phyloP scores from a whole-genome alignment of 768 basidiomycete species.

The Leucosporidium yakuticum region DNA sequence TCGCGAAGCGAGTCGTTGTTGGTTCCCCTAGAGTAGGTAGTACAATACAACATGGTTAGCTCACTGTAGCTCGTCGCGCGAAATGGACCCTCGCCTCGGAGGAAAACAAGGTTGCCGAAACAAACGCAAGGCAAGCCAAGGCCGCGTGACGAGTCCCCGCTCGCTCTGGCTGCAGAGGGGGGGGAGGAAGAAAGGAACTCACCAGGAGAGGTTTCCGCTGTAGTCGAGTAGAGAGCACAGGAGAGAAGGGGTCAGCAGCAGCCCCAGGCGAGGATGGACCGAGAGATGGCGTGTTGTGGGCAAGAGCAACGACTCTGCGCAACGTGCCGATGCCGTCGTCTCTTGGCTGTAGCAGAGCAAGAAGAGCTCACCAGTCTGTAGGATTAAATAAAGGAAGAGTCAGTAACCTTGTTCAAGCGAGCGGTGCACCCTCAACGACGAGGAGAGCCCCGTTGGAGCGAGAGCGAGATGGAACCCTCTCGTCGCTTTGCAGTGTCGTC shows the following conservation, averaged over 20 bases:
- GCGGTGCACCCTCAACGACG: neutral
- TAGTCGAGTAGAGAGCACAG: neutral
- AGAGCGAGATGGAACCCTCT: neutral
- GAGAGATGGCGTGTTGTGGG: too few relatives aligned
- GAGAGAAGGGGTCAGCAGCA: neutral
- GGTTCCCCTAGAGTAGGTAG: slow-evolving; percentile 47
- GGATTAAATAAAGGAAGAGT: neutral
- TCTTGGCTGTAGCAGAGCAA: too few relatives aligned
- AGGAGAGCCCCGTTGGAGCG: too few relatives aligned
- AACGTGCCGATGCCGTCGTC: too few relatives aligned
- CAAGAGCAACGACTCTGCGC: too few relatives aligned
- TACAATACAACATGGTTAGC: neutral
- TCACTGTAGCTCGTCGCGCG: slow-evolving; percentile 1
- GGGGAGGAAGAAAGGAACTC: neutral
- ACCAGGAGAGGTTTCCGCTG: slow-evolving; percentile 34
- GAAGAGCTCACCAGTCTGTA: neutral
- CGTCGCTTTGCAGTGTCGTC: too few relatives aligned
- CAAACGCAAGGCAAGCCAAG: too few relatives aligned
- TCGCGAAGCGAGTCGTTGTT: slow-evolving; percentile 82
- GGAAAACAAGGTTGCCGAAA: neutral
- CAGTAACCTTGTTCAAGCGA: neutral
- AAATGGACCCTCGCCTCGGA: neutral
- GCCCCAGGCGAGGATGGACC: too few relatives aligned
- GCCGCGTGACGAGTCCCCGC: too few relatives aligned
- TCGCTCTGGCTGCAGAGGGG: neutral